phyloP scores from a whole-genome alignment of 768 basidiomycete genomes.

The Psilocybe subaeruginosa region DNA sequence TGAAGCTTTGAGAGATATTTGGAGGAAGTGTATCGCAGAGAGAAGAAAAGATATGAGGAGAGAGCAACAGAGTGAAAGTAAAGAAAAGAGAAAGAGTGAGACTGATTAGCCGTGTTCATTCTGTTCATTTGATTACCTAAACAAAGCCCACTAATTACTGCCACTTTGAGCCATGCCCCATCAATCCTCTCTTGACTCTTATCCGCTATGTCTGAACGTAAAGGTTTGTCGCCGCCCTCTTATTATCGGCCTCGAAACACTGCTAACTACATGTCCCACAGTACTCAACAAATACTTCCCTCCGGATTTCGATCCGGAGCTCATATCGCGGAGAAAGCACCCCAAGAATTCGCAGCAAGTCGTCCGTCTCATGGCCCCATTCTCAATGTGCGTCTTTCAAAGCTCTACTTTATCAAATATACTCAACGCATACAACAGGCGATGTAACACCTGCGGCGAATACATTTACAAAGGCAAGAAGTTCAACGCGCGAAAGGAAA shows the following conservation, averaged over 20 bases:
- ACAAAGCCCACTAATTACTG: conserved; percentile 18
- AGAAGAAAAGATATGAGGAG: conserved; percentile 6
- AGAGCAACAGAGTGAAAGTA: conserved; percentile 4
- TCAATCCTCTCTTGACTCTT: conserved; percentile 13
- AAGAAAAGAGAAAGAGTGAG: conserved; percentile 16
- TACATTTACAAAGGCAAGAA: conserved; percentile 99
- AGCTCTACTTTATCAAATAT: no score
- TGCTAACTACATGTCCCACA: conserved; percentile 26
- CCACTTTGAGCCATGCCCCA: conserved; percentile 1
- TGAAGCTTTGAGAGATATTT: not conserved
- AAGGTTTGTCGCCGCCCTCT: conserved; percentile 49
- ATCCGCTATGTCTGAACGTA: conserved; percentile 78
- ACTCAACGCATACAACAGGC: conserved; percentile 45
- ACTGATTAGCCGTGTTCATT: conserved; percentile 19
- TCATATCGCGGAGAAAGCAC: conserved; percentile 89
- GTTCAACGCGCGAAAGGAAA: conserved; percentile 99
- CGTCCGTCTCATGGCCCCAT: conserved; percentile 98
- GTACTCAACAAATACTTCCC: conserved; percentile 97
- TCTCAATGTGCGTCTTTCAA: conserved; percentile 76
- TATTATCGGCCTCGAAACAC: not conserved
- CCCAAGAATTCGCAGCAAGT: conserved; percentile 97
- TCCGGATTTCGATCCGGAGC: conserved; percentile 97
- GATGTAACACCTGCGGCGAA: conserved; percentile 95
- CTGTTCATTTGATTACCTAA: conserved; percentile 30
- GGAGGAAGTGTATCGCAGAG: conserved; percentile 14